These are phyloP conservation scores for Acanthamoeba castellanii DNA, from an alignment of 208 protist genomes.

Conservation along the genomic window DNA sequence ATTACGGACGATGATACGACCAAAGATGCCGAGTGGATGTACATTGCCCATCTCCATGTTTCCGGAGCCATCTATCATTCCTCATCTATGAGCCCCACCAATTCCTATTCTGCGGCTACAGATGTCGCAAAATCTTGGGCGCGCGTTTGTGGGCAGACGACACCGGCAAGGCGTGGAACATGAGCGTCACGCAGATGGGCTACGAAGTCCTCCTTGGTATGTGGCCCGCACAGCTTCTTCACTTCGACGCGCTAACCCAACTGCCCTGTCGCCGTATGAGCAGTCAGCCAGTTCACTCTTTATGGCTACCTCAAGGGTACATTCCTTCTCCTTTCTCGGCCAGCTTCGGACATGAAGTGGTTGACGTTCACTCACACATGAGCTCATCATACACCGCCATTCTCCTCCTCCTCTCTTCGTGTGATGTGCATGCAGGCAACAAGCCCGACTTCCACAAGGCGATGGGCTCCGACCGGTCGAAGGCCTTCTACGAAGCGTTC, in stretches of 20 bases:
- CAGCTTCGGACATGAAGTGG: neutral
- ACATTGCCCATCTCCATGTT: neutral
- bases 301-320: slow-evolving; percentile 79
- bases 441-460: slow-evolving; percentile 86
- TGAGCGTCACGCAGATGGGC: slow-evolving; percentile 70
- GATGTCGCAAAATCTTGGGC: slow-evolving; percentile 81
- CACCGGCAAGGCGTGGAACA: slow-evolving; percentile 78
- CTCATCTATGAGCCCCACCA: neutral
- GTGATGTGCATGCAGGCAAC: neutral
- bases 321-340: neutral
- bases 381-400: neutral
- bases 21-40: slow-evolving; percentile 81
- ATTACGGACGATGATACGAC: slow-evolving; percentile 78
- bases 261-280: neutral
- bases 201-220: slow-evolving; percentile 83
- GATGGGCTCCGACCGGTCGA: slow-evolving; percentile 72
- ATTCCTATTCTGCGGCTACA: neutral
- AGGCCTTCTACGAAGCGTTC: slow-evolving; percentile 80
- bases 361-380: neutral
- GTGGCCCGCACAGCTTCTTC: neutral
- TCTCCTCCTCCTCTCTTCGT: neutral
- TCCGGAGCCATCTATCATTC: neutral
- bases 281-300: slow-evolving; percentile 85
- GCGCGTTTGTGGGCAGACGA: slow-evolving; percentile 77
- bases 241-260: neutral